These are phyloP conservation scores for Heritiera fomes DNA, from an alignment of 345 rosid species.

Conservation along the genomic window DNA sequence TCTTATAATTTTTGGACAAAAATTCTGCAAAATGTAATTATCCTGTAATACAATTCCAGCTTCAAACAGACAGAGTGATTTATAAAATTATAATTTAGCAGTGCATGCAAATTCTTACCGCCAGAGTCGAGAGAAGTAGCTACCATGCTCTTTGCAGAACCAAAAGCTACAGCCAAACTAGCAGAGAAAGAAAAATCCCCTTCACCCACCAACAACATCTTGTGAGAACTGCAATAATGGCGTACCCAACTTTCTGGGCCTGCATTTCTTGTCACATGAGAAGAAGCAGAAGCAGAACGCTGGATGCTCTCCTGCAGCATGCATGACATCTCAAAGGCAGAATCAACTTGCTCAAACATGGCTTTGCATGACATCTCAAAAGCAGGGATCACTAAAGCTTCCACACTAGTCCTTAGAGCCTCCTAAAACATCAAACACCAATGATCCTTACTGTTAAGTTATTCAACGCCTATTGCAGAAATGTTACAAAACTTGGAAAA, in stretches of 20 bases:
- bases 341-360: conserved; percentile 53
- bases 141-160: conserved; percentile 56
- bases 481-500: conserved; percentile 2
- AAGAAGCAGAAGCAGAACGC: no score
- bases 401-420: conserved; percentile 64
- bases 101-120: conserved; percentile 25
- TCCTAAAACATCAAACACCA: conserved; percentile 43
- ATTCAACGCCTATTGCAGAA: neutral
- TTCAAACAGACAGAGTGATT: neutral
- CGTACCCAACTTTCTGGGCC: conserved; percentile 37
- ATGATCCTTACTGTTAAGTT: neutral
- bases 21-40: conserved; percentile 31
- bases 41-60: neutral
- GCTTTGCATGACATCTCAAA: conserved; percentile 89
- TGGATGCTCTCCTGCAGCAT: no score
- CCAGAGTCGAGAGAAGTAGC: conserved; percentile 51
- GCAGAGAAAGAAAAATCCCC: no score
- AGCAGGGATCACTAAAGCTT: conserved; percentile 56
- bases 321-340: conserved; percentile 47
- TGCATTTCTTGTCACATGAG: neutral
- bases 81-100: no score
- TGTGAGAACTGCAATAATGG: conserved; percentile 49
- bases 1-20: conserved; percentile 39
- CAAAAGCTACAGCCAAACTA: no score
- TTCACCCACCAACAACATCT: conserved; percentile 29